Evolutionary conservation across 805 yeast genomes (phyloP).

Genomic region (Metschnikowia reukaufii): DNA sequence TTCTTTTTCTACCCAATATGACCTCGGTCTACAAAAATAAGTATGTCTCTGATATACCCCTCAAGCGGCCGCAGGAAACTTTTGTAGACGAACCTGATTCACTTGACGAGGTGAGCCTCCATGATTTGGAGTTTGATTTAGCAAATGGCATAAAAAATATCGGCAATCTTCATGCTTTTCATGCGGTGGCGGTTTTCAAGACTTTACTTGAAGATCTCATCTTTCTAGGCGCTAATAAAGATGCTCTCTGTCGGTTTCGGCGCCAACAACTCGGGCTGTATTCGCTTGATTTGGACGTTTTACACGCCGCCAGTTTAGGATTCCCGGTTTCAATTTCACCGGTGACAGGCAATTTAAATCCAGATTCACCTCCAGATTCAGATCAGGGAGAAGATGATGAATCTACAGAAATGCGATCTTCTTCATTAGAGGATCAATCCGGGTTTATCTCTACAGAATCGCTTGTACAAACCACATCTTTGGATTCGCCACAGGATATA

Average conservation of each 20-base stretch:
- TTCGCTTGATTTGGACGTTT: constrained; percentile 15
- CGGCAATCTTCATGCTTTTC: constrained; percentile 35
- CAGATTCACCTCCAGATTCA: too few species aligned
- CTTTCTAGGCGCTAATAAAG: constrained; percentile 27
- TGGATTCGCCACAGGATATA: constrained; percentile 19
- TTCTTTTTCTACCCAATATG: background rate
- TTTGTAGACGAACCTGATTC: constrained; percentile 41
- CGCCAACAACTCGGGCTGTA: constrained; percentile 25
- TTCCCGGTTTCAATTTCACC: too few species aligned
- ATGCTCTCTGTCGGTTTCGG: constrained; percentile 26
- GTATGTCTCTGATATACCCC: constrained; percentile 33
- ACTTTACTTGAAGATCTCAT: constrained; percentile 35
- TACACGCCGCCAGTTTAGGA: too few species aligned
- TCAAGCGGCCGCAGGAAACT: constrained; percentile 39
- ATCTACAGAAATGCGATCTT: too few species aligned
- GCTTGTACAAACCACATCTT: constrained; percentile 19
- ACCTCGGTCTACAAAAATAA: constrained; percentile 13
- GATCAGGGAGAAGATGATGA: too few species aligned
- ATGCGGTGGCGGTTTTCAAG: constrained; percentile 33
- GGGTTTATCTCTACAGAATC: constrained; percentile 25
- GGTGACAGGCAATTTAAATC: too few species aligned
- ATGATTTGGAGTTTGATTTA: constrained; percentile 38
- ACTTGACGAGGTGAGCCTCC: constrained; percentile 33
- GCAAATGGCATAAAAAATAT: constrained; percentile 31
- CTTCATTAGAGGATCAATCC: too few species aligned